phyloP scores from a whole-genome alignment of 768 basidiomycete species.

The Mycena galopus region DNA sequence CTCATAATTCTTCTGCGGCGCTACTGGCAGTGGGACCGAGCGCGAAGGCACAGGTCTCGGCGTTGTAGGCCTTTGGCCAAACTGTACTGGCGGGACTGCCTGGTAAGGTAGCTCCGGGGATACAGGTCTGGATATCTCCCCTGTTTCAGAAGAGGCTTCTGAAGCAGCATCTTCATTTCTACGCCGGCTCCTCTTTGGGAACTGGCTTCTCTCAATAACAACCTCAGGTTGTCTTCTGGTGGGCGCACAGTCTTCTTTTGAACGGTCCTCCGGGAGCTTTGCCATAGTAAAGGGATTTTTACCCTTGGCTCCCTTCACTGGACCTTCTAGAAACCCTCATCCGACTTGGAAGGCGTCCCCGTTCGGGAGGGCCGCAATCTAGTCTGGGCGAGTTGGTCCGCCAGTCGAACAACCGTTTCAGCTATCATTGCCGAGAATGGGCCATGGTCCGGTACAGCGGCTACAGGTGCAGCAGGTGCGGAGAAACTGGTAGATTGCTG shows the following conservation, averaged over 20 bases:
- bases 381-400: neutral
- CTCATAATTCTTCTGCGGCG: neutral
- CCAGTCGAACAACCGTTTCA: neutral
- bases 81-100: neutral
- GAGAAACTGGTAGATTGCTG: too few relatives aligned
- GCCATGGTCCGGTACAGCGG: too few relatives aligned
- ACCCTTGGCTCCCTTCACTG: neutral
- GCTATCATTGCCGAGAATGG: neutral
- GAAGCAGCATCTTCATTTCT: neutral
- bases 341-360: neutral
- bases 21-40: too few relatives aligned
- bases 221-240: neutral
- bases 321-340: neutral
- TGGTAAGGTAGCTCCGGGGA: neutral
- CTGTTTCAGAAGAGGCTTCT: neutral
- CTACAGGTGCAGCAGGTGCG: too few relatives aligned
- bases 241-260: neutral
- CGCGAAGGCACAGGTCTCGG: too few relatives aligned
- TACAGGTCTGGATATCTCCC: neutral
- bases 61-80: neutral
- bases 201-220: neutral
- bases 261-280: neutral
- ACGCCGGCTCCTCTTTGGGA: too few relatives aligned
- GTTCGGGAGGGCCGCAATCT: conserved; percentile 13
- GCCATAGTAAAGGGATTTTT: neutral